A percentile compares a stretch with the other conserved stretches of the same genome.
These are phyloP conservation scores for Oryza longistaminata DNA, from an alignment of 176 grass and related monocot genomes.

Conservation along the genomic window DNA sequence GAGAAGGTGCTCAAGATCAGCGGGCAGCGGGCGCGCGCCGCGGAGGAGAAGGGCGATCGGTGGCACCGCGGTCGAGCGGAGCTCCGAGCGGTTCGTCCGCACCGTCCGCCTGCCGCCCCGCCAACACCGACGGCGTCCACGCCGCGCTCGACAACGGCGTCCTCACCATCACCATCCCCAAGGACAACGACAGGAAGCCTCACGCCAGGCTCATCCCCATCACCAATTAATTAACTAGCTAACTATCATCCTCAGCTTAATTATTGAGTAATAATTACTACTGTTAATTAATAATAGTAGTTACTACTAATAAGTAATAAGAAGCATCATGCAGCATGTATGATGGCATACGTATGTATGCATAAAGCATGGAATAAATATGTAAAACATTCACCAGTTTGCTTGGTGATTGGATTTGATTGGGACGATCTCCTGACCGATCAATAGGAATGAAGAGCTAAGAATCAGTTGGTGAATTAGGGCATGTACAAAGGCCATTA, in stretches of 20 bases:
- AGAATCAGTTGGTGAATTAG: too few relatives aligned
- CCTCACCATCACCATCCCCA: constrained; percentile 69
- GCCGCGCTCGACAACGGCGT: constrained; percentile 55
- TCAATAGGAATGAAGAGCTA: too few relatives aligned
- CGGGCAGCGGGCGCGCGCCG: constrained; percentile 48
- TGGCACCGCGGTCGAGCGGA: constrained; percentile 64
- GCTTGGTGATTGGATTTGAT: not conserved
- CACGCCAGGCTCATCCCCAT: constrained; percentile 53
- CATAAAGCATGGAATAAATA: not conserved
- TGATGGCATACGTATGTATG: too few relatives aligned
- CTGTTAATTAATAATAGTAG: not conserved
- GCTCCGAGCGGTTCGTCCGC: constrained; percentile 54
- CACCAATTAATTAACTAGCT: constrained; percentile 39
- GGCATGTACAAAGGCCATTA: too few relatives aligned
- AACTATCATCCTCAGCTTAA: not conserved
- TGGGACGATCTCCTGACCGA: too few relatives aligned
- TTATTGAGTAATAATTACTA: not conserved
- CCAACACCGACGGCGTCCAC: constrained; percentile 40
- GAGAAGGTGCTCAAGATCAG: constrained; percentile 63
- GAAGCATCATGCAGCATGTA: too few relatives aligned
- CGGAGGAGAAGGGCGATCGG: constrained; percentile 56
- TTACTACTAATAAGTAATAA: not conserved
- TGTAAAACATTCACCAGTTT: constrained; percentile 18
- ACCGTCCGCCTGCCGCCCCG: constrained; percentile 49
- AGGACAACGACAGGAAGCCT: constrained; percentile 43